These are phyloP conservation scores for Populus hybrid DNA, from an alignment of 441 rosid genomes.

Conservation along the genomic window DNA sequence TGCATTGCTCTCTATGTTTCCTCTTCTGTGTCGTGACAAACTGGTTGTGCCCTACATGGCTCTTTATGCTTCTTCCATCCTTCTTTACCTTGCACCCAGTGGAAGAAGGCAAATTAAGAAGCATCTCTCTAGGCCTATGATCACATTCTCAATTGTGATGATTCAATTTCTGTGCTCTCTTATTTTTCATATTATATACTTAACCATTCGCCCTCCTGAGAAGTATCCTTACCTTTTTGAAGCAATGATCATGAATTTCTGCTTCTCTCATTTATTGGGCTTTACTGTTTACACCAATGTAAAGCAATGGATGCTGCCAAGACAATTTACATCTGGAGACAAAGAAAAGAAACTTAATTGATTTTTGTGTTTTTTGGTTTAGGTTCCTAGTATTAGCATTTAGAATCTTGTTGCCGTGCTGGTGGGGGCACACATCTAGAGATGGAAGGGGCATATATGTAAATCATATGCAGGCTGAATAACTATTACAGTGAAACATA, in stretches of 20 bases:
- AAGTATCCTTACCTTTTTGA: constrained; percentile 83
- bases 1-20: constrained; percentile 86
- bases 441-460: constrained; percentile 5
- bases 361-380: constrained; percentile 17
- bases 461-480: neutral
- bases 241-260: constrained; percentile 79
- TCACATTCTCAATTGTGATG: constrained; percentile 19
- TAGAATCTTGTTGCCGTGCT: neutral
- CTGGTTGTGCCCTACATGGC: constrained; percentile 62
- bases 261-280: constrained; percentile 59
- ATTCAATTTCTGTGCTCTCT: constrained; percentile 45
- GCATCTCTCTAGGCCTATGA: constrained; percentile 19
- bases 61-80: constrained; percentile 45
- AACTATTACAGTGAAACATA: neutral
- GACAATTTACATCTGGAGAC: constrained; percentile 24
- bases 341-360: constrained; percentile 59
- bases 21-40: constrained; percentile 76
- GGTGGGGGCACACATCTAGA: neutral
- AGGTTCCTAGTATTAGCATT: neutral
- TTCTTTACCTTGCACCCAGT: constrained; percentile 48
- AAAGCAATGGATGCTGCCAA: constrained; percentile 59
- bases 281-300: constrained; percentile 57
- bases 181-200: constrained; percentile 60
- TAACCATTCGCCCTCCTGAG: constrained; percentile 58
- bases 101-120: constrained; percentile 16